phyloP scores from a whole-genome alignment of 495 filamentous ascomycete species.

The Penicillium cinerascens region DNA sequence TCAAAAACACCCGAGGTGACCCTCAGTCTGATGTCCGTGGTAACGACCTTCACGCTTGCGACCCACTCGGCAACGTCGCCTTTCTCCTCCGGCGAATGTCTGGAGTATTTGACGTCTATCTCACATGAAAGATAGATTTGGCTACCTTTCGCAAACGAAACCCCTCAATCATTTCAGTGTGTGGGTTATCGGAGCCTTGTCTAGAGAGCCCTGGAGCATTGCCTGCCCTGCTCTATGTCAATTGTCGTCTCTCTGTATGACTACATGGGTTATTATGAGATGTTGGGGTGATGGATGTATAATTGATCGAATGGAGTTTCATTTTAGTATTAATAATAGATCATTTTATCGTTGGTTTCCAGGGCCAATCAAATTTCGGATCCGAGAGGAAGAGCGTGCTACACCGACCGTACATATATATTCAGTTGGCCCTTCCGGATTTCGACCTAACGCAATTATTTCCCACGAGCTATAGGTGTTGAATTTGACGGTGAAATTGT shows the following conservation, averaged over 20 bases:
- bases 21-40: slow-evolving; percentile 53
- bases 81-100: slow-evolving; percentile 40
- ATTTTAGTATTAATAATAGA: no score
- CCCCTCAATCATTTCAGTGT: background rate
- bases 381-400: no score
- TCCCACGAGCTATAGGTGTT: background rate
- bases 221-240: background rate
- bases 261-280: no score
- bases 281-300: no score
- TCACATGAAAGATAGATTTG: background rate
- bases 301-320: no score
- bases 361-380: no score
- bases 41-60: slow-evolving; percentile 56
- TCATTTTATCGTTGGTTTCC: no score
- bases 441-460: background rate
- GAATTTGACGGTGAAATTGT: background rate
- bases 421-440: no score
- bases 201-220: background rate
- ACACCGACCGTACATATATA: no score
- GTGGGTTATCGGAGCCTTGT: background rate
- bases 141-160: background rate
- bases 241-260: background rate
- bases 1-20: slow-evolving; percentile 59
- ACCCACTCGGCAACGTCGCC: slow-evolving; percentile 59
- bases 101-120: background rate